phyloP scores from a whole-genome alignment of 163 green algal species.

The Prototheca wickerhamii region DNA sequence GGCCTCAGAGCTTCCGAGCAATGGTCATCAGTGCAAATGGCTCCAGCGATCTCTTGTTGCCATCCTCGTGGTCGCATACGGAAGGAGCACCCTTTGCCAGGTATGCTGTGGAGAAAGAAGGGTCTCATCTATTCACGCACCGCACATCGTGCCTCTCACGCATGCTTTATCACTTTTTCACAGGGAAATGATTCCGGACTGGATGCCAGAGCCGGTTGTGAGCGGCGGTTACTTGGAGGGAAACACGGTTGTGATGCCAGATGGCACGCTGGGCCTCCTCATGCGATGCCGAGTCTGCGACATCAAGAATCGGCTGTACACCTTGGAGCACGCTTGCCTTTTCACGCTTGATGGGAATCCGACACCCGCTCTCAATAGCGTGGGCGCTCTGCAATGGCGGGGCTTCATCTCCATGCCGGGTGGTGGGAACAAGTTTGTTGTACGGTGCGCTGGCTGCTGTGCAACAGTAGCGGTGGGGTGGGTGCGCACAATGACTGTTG shows the following conservation, averaged over 20 bases:
- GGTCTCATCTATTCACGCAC: no score
- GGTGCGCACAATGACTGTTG: background rate
- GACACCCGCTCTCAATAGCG: background rate
- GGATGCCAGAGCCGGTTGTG: conserved; percentile 12
- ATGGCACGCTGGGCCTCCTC: conserved; percentile 9
- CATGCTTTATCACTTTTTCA: no score
- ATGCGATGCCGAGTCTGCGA: conserved; percentile 22
- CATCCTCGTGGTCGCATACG: conserved; percentile 2
- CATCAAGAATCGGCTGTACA: conserved; percentile 2
- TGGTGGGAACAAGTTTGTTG: conserved; percentile 20
- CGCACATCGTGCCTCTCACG: no score
- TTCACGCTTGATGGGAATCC: conserved; percentile 1
- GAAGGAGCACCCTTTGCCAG: background rate
- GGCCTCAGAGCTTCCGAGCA: conserved; percentile 11
- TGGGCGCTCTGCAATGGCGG: conserved; percentile 2
- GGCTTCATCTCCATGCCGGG: conserved; percentile 19
- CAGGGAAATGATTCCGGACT: conserved; percentile 11
- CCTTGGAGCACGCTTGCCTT: conserved; percentile 19
- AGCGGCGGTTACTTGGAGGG: conserved; percentile 18
- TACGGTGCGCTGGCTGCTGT: no score
- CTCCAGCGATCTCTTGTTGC: conserved; percentile 6
- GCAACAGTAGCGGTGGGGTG: no score
- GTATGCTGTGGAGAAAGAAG: background rate
- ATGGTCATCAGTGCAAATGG: conserved; percentile 3
- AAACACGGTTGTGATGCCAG: conserved; percentile 2